Evolutionary conservation across 345 rosid genomes (phyloP), one percentile per base, ranked within the genome.

Genomic region (Geranium rotundifolium): DNA sequence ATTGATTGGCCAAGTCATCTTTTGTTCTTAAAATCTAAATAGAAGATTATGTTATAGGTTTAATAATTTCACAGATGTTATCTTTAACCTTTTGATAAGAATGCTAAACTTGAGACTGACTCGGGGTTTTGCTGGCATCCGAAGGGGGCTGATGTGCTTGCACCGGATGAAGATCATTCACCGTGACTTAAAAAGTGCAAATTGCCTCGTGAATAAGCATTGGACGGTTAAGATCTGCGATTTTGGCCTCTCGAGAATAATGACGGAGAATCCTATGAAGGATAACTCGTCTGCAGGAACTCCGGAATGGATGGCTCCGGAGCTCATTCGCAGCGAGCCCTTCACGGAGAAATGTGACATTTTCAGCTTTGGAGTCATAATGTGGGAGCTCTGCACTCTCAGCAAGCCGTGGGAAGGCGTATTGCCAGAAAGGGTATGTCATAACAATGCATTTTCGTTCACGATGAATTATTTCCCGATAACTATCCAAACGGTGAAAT

Each of bases 291-390:
- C 91, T 57, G 97, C 97, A 20, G 99, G 99, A 77, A 90, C 99
- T 27, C 99, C 96, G 13, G 97, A 90, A 75, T 95, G 99, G 99
- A 95, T 95, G 99, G 97, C 96, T 65, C 99, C 99, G 23, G 97
- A 95, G 63, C 99, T 95, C 49, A 85, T 86, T 54, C 90, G 95
- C 20, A 88, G 84, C 50, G 96, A 90, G 59, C 91, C 91, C 54
- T 90, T 95, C 77, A 83, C 95, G 15, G 97, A 88, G 73, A 95
- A 95, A 73, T 95, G 93, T 10, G 99, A 95, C 73, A 95, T 95
- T 75, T 95, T 95, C 79, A 95, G 99, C 80, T 80, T 95, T 23
- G 99, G 99, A 58, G 96, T 95, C 17, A 86, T 95, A 66, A 90
- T 90, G 88, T 95, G 99, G 97, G 99, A 95, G 71, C 91, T 95